Conservation (phyloP, 768 basidiomycete genomes). For the Suillus americanus region DNA sequence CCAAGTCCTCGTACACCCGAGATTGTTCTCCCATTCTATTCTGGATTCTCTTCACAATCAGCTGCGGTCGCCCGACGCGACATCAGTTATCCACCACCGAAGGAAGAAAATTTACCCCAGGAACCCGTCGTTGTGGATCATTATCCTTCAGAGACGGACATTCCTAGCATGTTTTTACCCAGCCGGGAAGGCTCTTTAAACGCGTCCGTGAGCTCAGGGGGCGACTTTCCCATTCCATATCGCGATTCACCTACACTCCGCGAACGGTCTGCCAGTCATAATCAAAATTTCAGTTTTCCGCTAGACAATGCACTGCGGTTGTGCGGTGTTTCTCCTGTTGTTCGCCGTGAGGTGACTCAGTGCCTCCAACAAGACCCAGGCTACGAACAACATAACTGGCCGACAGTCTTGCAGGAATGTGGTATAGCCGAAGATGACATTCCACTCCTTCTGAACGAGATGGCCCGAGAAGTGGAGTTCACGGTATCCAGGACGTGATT, state of each 20-base stretch:
- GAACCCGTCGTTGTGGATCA: background rate
- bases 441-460: slow-evolving; percentile 24
- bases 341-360: slow-evolving; percentile 21
- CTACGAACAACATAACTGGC: slow-evolving; percentile 30
- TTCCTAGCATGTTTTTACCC: background rate
- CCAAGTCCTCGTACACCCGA: background rate
- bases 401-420: slow-evolving; percentile 21
- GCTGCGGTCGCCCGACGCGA: background rate
- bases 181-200: background rate
- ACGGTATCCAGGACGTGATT: background rate
- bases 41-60: background rate
- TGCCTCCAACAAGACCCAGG: slow-evolving; percentile 25
- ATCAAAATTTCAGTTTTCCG: background rate
- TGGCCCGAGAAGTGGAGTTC: slow-evolving; percentile 25
- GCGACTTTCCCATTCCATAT: slow-evolving; percentile 17
- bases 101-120: background rate
- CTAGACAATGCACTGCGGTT: slow-evolving; percentile 23
- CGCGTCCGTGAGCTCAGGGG: background rate
- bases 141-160: background rate
- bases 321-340: slow-evolving; percentile 17
- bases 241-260: background rate
- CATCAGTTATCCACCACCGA: background rate
- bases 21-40: no score
- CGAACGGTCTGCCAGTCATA: background rate
- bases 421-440: slow-evolving; percentile 17